Evolutionary conservation across 1,284 basidiomycete genomes (phyloP), one percentile per base, ranked within the genome.

Genomic region (Mrakiaceae sp.): DNA sequence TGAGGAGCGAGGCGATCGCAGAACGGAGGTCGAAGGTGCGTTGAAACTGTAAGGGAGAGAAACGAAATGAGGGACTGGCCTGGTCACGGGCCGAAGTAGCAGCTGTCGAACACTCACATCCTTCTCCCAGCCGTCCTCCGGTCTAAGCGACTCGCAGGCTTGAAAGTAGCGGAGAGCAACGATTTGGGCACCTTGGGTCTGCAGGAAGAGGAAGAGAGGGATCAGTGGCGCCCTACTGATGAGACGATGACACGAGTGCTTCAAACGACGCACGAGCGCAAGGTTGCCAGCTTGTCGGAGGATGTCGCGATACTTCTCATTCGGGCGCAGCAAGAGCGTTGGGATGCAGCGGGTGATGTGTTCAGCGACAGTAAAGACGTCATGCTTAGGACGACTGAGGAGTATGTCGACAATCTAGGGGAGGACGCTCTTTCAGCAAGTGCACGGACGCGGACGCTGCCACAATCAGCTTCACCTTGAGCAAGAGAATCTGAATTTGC

Each of bases 201-300:
- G 39, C 2, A 11, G 10, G 5, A 42, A 49, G 48, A 63, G 7
- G 42, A 27, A 11, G 9, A 9, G 9, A 42, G n/a, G 1, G 56
- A 14, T 58, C 57, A 39, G 58, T 42, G 5, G n/a, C 27, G 27
- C 27, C 27, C n/a, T n/a, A 50, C n/a, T 9, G 9, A n/a, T n/a
- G 48, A 50, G n/a, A 50, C 3, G 83, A 83, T 64, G 81, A 81
- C 42, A 83, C 78, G 1, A 84, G 83, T 58, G 84, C 76, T 84
- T 86, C 53, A 11, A 53, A 48, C 68, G 1, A 61, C 46, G 47
- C 39, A 47, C 50, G 78, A 83, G 82, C 3, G 85, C 84, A 53
- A 84, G 82, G 69, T 86, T 83, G 1, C 84, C 85, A 40, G 85
- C 84, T 63, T 85, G 81, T 44, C 85, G 81, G 8, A 86, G 75